Conservation (phyloP, 1,284 basidiomycete genomes). For the Sutorius eximius region DNA sequence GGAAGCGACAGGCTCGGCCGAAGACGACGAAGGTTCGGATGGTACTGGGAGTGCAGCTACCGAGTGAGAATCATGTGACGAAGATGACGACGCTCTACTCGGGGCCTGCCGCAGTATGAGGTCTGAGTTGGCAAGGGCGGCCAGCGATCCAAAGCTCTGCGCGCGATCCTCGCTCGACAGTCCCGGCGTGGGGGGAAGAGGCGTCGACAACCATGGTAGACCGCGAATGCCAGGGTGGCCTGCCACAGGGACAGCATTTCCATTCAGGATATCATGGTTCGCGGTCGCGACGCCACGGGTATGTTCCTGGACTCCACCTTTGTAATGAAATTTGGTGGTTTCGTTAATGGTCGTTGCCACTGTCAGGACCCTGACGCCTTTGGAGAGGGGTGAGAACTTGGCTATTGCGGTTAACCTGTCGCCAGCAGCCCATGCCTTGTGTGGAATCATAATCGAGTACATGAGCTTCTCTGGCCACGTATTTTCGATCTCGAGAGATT, state of each 20-base stretch:
- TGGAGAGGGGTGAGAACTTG: slow-evolving; percentile 85
- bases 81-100: slow-evolving; percentile 16
- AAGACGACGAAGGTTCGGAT: neutral
- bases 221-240: slow-evolving; percentile 37
- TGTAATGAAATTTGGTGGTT: slow-evolving; percentile 54
- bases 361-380: slow-evolving; percentile 75
- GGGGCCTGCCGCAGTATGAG: slow-evolving; percentile 14
- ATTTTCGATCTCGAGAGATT: slow-evolving; percentile 92
- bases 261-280: slow-evolving; percentile 72
- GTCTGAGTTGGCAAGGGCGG: slow-evolving; percentile 11
- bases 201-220: slow-evolving; percentile 25
- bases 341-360: slow-evolving; percentile 77
- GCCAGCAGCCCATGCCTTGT: slow-evolving; percentile 90
- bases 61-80: slow-evolving; percentile 12
- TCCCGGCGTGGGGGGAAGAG: slow-evolving; percentile 15
- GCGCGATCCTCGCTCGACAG: slow-evolving; percentile 17
- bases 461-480: slow-evolving; percentile 96
- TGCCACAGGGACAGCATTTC: slow-evolving; percentile 52
- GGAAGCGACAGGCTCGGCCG: slow-evolving; percentile 9
- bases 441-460: slow-evolving; percentile 84
- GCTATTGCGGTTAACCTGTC: slow-evolving; percentile 79
- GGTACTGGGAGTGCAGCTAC: neutral
- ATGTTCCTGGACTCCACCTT: slow-evolving; percentile 59
- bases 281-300: slow-evolving; percentile 60
- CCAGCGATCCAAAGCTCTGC: slow-evolving; percentile 19